These are phyloP conservation scores for Colletotrichum tanaceti DNA, from an alignment of 2,329 filamentous ascomycete species.

Conservation along the genomic window DNA sequence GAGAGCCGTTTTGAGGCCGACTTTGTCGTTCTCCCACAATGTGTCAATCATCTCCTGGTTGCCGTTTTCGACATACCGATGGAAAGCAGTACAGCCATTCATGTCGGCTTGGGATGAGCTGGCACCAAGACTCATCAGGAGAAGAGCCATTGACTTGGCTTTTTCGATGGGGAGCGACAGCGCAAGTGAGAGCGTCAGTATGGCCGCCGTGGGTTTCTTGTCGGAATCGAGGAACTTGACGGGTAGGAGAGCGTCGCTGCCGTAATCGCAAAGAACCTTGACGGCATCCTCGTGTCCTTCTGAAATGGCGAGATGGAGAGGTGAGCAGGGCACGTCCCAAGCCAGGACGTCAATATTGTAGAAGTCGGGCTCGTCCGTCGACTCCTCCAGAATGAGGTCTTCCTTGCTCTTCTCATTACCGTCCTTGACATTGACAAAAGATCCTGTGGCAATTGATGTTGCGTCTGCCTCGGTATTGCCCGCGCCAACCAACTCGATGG, in stretches of 20 bases:
- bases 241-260: conserved; percentile 80
- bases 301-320: conserved; percentile 83
- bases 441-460: conserved; percentile 71
- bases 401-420: conserved; percentile 51
- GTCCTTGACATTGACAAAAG: conserved; percentile 75
- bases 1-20: conserved; percentile 71
- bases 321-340: conserved; percentile 81
- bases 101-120: conserved; percentile 79
- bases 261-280: conserved; percentile 77
- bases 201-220: conserved; percentile 65
- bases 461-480: conserved; percentile 64
- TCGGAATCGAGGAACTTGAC: conserved; percentile 71
- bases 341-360: conserved; percentile 82
- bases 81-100: conserved; percentile 72
- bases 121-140: conserved; percentile 76
- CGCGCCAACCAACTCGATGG: conserved; percentile 60
- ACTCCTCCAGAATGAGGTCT: conserved; percentile 62
- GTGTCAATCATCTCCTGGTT: conserved; percentile 61
- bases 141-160: conserved; percentile 72
- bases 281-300: conserved; percentile 78
- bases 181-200: conserved; percentile 77
- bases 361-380: conserved; percentile 77
- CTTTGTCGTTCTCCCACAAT: conserved; percentile 67
- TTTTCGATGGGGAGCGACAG: conserved; percentile 71
- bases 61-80: conserved; percentile 69